These are phyloP conservation scores for Hymenoscyphus repandus DNA, from an alignment of 2,329 filamentous ascomycete genomes.

Conservation along the genomic window DNA sequence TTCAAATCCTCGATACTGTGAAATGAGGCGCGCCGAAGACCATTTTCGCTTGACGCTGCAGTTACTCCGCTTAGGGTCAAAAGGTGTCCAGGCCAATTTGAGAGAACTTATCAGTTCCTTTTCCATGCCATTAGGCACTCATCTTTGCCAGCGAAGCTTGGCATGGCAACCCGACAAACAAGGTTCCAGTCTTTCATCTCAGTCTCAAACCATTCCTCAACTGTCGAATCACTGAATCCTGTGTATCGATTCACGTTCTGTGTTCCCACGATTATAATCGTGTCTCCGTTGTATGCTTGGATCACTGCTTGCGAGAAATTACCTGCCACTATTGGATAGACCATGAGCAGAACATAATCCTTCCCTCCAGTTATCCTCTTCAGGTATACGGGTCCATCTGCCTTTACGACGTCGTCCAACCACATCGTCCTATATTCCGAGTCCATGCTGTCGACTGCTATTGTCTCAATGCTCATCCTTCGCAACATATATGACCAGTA, in stretches of 20 bases:
- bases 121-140: constrained; percentile 63
- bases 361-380: constrained; percentile 42
- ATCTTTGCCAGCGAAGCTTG: constrained; percentile 72
- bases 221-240: constrained; percentile 56
- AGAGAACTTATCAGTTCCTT: constrained; percentile 1
- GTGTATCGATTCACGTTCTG: constrained; percentile 73
- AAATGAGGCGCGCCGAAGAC: no score
- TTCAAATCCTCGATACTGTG: no score
- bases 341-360: constrained; percentile 59
- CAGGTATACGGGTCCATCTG: constrained; percentile 57
- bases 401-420: constrained; percentile 60
- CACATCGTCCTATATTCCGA: constrained; percentile 65
- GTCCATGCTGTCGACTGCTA: constrained; percentile 62
- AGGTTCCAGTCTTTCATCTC: constrained; percentile 54
- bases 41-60: no score
- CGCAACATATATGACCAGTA: constrained; percentile 73
- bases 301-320: constrained; percentile 61
- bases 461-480: constrained; percentile 47
- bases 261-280: constrained; percentile 66
- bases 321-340: constrained; percentile 64
- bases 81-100: no score
- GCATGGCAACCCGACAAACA: constrained; percentile 60
- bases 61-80: no score
- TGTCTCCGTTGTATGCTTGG: constrained; percentile 55
- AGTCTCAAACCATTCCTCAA: constrained; percentile 60